Evolutionary conservation across 2,329 filamentous ascomycete species (phyloP), one percentile per base, ranked within the genome.

Genomic region (Xenosphaeropsis pyriputrescens): DNA sequence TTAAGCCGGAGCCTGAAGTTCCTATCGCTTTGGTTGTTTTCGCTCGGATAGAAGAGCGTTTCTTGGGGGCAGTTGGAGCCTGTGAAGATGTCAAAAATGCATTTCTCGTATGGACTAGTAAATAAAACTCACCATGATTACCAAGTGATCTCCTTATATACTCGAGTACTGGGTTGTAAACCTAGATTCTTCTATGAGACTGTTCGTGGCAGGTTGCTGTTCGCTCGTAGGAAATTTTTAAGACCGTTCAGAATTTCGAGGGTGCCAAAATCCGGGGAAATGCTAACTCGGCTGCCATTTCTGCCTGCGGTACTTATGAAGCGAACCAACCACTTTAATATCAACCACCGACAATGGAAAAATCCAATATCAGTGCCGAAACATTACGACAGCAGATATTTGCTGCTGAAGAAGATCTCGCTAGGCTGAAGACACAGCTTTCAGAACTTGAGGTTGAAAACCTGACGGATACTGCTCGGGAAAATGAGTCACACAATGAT

Each of bases 11-110:
- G 59, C 36, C 71, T 67, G 16, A 66, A 26, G 22, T 26, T 26
- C 22, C 22, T 26, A 11, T 26, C 22, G 22, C 22, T 56, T 43
- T 68, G 62, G 9, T 65, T 64, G 42, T 63, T 51, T 75, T 72
- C 44, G 65, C 55, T 49, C 74, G 72, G 34, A 74, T 66, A 7
- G 72, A 70, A 43, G 68, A 57, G 41, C 67, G 70, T 47, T 74
- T 75, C 40, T 63, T 62, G 35, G 66, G 62, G 14, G 57, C 56
- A 31, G 54, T 54, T n/a, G 62, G 63, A 9, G 60, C 59, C 60
- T 64, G 45, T 52, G 33, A 19, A 33, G 14, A 11, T 19, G 11
- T 32, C 6, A 32, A 7, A 15, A 13, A 32, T n/a, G 12, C 5
- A 32, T 11, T 26, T 5, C 12, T 5, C 5, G 9, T 32, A 32